Evolutionary conservation across 306 rosid species (phyloP).

Genomic region (Carpinus fangiana): DNA sequence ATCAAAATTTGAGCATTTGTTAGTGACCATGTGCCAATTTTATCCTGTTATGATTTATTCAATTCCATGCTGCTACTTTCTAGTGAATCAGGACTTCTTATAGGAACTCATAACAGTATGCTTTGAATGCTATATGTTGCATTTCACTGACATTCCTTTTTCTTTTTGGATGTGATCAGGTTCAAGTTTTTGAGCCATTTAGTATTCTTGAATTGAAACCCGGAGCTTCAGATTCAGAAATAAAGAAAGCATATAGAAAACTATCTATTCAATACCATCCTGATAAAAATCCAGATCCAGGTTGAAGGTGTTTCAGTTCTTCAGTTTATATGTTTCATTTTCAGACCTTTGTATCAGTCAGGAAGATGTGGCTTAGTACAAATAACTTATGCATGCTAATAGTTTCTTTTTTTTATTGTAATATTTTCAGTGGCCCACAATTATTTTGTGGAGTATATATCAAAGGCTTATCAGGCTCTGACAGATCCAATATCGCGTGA

Average conservation of each 20-base stretch:
- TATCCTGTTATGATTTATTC: not conserved
- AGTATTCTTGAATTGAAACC: constrained; percentile 81
- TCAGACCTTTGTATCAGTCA: constrained; percentile 13
- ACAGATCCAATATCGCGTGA: constrained; percentile 88
- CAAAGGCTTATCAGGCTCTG: constrained; percentile 95
- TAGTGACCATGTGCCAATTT: not conserved
- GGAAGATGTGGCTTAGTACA: constrained; percentile 9
- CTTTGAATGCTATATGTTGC: constrained; percentile 14
- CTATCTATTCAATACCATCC: constrained; percentile 91
- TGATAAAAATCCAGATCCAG: constrained; percentile 99
- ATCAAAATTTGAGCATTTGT: constrained; percentile 17
- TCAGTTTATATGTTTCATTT: constrained; percentile 22
- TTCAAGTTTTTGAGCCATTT: constrained; percentile 86
- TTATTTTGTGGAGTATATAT: constrained; percentile 85
- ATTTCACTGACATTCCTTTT: constrained; percentile 9
- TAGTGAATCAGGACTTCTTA: constrained; percentile 11
- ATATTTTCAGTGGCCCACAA: constrained; percentile 67
- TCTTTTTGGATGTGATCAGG: constrained; percentile 42
- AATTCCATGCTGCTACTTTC: not conserved
- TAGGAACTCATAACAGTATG: not conserved
- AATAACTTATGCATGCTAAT: constrained; percentile 16
- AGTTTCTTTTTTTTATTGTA: constrained; percentile 3
- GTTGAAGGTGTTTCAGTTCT: constrained; percentile 53
- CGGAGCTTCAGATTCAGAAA: constrained; percentile 69
- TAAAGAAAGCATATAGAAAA: constrained; percentile 89